A percentile compares a stretch with the other conserved stretches of the same genome.
Conservation (phyloP, 495 filamentous ascomycete species). For the Penicillium daleae region DNA sequence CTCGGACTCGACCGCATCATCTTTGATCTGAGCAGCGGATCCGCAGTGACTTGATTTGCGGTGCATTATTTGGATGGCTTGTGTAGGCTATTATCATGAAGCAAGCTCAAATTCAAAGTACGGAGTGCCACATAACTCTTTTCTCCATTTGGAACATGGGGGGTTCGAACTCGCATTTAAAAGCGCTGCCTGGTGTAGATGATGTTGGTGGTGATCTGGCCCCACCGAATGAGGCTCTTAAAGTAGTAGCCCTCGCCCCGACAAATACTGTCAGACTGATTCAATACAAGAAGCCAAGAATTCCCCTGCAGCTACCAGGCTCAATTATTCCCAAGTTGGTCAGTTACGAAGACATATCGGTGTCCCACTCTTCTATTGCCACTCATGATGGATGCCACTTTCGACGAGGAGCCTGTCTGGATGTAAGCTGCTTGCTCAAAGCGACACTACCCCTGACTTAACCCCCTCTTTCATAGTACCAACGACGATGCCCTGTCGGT, state of each 20-base stretch:
- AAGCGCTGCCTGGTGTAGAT: not conserved
- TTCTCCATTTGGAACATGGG: not conserved
- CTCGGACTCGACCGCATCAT: too few relatives aligned
- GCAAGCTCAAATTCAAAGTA: not conserved
- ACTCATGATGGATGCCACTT: not conserved
- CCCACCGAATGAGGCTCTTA: not conserved
- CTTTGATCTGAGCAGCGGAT: not conserved
- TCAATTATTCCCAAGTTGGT: not conserved
- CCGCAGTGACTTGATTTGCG: not conserved
- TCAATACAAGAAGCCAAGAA: not conserved
- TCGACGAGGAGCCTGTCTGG: conserved; percentile 1
- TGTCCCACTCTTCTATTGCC: not conserved
- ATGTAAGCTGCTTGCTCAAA: not conserved
- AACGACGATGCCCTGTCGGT: not conserved
- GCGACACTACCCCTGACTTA: not conserved
- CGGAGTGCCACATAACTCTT: not conserved
- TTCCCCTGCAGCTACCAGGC: not conserved
- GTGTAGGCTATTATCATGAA: not conserved
- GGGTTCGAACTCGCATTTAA: not conserved
- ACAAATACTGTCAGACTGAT: not conserved
- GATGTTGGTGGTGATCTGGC: conserved; percentile 7
- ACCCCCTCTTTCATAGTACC: not conserved
- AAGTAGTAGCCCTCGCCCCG: not conserved
- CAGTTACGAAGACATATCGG: not conserved
- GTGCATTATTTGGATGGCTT: not conserved